Base-by-base conservation (phyloP, 148 eudicot genomes). In the Spergularia bocconei region DNA sequence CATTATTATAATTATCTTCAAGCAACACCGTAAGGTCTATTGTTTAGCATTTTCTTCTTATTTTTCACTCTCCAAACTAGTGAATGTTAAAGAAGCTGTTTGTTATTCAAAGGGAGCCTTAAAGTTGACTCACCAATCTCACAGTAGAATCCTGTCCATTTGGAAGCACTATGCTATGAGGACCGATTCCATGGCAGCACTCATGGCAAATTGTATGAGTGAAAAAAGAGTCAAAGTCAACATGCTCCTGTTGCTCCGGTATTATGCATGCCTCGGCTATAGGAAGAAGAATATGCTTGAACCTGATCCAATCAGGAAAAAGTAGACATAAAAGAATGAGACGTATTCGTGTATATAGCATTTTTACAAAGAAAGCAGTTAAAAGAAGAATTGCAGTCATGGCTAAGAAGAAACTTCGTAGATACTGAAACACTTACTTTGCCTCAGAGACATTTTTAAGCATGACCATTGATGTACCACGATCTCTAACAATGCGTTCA, bases 161-260 rank as follows among this genome's bases (percentile, higher is more conserved):
- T 52, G 98, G 97, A 75, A 95, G 98, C 71, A 84, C 85, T 73
- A 95, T 92, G 74, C 90, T 84, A 82, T 95, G 99, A 71, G 99
- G 99, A 65, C 99, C 99, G 80, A 95, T 95, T 63, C 99, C 99
- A 84, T 95, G 99, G 79, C 97, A 92, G 84, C 99, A 95, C 84
- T 95, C 99, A 72, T 92, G 99, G 78, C 99, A 95, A 75, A 95
- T 92, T 67, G 94, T 92, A 84, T 95, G 99, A 72, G 98, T 92
- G 87, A 95, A 95, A 79, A 95, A 95, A 57, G 99, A 92, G 33
- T 92, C 97, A 67, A 95, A 95, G 82, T 95, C 97, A 29, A 95
- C 99, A 77, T 67, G 82, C 60, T 84, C 83, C 77, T 76, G 86
- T 77, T 92, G 99, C 78, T 95, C 99, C 86, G 81, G 78, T 20